Percentiles rank a stretch among this genome's conserved stretches.
Evolutionary conservation across 2,329 filamentous ascomycete species (phyloP).

Genomic region (Shiraia sp.): DNA sequence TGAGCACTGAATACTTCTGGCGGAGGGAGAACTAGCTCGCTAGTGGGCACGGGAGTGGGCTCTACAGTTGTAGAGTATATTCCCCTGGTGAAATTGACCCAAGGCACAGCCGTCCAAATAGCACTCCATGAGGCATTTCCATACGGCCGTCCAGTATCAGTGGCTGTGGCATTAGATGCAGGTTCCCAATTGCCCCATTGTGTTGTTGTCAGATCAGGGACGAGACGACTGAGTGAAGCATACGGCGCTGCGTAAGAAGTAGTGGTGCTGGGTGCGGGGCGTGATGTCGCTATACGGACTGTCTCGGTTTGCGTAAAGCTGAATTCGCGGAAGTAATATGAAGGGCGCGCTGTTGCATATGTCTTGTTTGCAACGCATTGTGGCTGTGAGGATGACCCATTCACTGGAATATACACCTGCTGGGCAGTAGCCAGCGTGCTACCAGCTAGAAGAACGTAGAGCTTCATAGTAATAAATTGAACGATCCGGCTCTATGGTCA

Average conservation of each 20-base stretch:
- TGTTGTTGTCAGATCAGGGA: slow-evolving; percentile 44
- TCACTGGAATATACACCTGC: slow-evolving; percentile 40
- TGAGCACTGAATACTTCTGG: slow-evolving; percentile 54
- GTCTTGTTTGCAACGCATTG: slow-evolving; percentile 31
- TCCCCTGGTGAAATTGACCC: slow-evolving; percentile 43
- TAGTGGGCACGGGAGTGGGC: slow-evolving; percentile 59
- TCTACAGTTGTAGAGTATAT: slow-evolving; percentile 58
- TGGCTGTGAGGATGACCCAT: slow-evolving; percentile 31
- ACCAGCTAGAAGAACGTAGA: slow-evolving; percentile 8
- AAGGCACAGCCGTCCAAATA: slow-evolving; percentile 42
- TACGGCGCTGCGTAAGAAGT: slow-evolving; percentile 45
- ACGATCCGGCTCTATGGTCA: neutral
- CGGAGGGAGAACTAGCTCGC: slow-evolving; percentile 60
- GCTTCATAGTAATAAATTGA: slow-evolving; percentile 14
- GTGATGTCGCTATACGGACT: slow-evolving; percentile 43
- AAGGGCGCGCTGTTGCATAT: slow-evolving; percentile 32
- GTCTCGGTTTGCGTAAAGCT: slow-evolving; percentile 48
- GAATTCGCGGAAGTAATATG: slow-evolving; percentile 36
- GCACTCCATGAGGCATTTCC: slow-evolving; percentile 47
- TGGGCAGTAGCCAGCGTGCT: slow-evolving; percentile 27
- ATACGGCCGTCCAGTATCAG: slow-evolving; percentile 42
- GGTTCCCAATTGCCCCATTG: slow-evolving; percentile 51
- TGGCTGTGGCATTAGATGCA: slow-evolving; percentile 36
- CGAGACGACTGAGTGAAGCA: slow-evolving; percentile 38
- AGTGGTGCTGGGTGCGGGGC: slow-evolving; percentile 36